Conservation (phyloP, 2,329 filamentous ascomycete genomes). For the Stachybotrys echinatus region DNA sequence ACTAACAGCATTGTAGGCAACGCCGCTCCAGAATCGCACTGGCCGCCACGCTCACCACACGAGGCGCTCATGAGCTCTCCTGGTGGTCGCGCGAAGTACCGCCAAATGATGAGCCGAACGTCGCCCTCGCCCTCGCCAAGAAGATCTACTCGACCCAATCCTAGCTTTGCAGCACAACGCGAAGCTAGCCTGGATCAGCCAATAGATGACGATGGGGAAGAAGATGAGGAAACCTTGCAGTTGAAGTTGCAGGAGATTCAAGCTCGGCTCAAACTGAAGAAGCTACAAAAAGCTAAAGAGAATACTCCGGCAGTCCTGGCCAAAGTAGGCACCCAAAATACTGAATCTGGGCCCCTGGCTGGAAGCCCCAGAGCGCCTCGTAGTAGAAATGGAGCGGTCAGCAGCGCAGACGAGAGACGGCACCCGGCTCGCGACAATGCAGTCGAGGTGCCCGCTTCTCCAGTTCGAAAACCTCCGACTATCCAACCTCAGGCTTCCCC, state of each 20-base stretch:
- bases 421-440: not conserved
- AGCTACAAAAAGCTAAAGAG: slow-evolving; percentile 58
- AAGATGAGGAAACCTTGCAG: slow-evolving; percentile 86
- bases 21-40: slow-evolving; percentile 40
- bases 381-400: not conserved
- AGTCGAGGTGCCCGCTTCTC: slow-evolving; percentile 71
- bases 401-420: not conserved
- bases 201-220: slow-evolving; percentile 50
- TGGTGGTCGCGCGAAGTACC: slow-evolving; percentile 70
- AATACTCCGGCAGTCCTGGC: slow-evolving; percentile 2
- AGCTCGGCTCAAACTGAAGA: slow-evolving; percentile 81
- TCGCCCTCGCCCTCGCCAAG: slow-evolving; percentile 65
- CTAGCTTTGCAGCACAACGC: slow-evolving; percentile 22
- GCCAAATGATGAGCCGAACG: slow-evolving; percentile 59
- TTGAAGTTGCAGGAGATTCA: slow-evolving; percentile 85
- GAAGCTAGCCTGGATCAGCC: too few species aligned
- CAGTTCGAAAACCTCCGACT: slow-evolving; percentile 57
- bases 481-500: slow-evolving; percentile 63
- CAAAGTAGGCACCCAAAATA: slow-evolving; percentile 7
- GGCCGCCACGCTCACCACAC: slow-evolving; percentile 63
- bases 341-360: slow-evolving; percentile 6
- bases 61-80: slow-evolving; percentile 65
- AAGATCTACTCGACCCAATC: slow-evolving; percentile 14
- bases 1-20: not conserved
- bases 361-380: not conserved